Evolutionary conservation across 345 rosid genomes (phyloP), one percentile per base, ranked within the genome.

Genomic region (Aquilaria sinensis): DNA sequence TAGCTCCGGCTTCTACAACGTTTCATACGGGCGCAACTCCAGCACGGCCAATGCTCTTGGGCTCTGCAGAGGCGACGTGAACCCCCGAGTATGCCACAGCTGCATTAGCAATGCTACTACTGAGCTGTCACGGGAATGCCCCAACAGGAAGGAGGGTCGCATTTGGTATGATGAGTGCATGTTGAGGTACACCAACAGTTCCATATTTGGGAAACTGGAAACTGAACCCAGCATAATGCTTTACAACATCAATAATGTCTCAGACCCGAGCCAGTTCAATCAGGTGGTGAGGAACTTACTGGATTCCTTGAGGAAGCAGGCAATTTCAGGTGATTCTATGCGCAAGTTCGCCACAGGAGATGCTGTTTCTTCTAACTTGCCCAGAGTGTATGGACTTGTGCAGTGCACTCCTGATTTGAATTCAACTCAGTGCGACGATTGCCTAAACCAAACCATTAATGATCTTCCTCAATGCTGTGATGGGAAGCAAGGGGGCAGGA

Each of bases 351-450:
- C 76, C 0, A 58, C 66, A 4, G 56, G 61, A 33, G 52, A 9
- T 14, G 51, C 9, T 2, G 60, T 45, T 16, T 55, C 43, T 12
- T 31, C 51, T 2, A 7, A 37, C 11, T 51, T 12, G 12, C 31
- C 46, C 16, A 37, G 58, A 10, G 29, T 78, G 1, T 62, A 53
- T 60, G 10, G 60, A 3, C 64, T 75, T 12, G 75, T 57, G 10
- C 76, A 79, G 65, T 75, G 75, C 70, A 63, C 70, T 0, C 61
- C 51, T 3, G 77, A 78, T 37, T 37, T 72, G 31, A 10, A 34
- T 6, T 6, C 2, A 1, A 12, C 12, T 10, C 32, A 57, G 5
- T 78, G 79, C 31, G 9, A 14, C 30, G 3, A 14, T 16, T 79
- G 80, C 37, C 65, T 75, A 4, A 45, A 10, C 4, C 9, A 12